Percentiles rank a stretch among this genome's conserved stretches.
phyloP scores from a whole-genome alignment of 352 stramenopile genomes.

The Globisporangium uncinulatum region DNA sequence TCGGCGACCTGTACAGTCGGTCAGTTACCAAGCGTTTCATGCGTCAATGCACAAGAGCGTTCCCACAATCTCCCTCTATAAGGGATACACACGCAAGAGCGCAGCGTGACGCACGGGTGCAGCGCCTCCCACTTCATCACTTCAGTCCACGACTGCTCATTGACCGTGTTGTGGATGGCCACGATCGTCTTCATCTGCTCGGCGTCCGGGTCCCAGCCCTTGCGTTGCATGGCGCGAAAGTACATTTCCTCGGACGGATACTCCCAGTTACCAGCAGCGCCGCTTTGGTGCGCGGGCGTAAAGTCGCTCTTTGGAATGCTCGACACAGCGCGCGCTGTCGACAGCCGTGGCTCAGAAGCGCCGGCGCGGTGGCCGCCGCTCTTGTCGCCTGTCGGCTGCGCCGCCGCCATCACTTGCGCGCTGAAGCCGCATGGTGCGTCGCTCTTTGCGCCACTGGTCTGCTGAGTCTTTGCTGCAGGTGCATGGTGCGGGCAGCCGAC shows the following conservation, averaged over 20 bases:
- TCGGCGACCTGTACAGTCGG: constrained; percentile 19
- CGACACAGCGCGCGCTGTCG: constrained; percentile 83
- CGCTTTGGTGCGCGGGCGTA: constrained; percentile 57
- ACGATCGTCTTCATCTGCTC: constrained; percentile 95
- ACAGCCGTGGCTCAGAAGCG: constrained; percentile 32
- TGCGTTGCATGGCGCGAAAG: constrained; percentile 97
- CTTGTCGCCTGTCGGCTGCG: constrained; percentile 34
- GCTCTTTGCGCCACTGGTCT: neutral
- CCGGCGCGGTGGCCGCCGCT: constrained; percentile 27
- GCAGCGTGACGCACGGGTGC: constrained; percentile 28
- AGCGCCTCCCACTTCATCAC: constrained; percentile 90
- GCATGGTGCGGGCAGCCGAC: constrained; percentile 38
- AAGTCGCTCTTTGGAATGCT: constrained; percentile 94
- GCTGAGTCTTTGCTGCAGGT: constrained; percentile 8
- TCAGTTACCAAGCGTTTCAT: neutral
- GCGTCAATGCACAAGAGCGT: neutral
- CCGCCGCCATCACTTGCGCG: constrained; percentile 52
- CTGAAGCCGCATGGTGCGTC: constrained; percentile 34
- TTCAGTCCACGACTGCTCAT: constrained; percentile 94
- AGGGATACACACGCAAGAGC: neutral
- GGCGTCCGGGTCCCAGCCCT: constrained; percentile 89
- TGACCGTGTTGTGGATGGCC: constrained; percentile 97
- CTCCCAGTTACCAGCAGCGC: constrained; percentile 82
- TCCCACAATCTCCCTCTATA: neutral
- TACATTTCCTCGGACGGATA: constrained; percentile 98